phyloP scores from a whole-genome alignment of 306 rosid genomes.

The Corylus americana region DNA sequence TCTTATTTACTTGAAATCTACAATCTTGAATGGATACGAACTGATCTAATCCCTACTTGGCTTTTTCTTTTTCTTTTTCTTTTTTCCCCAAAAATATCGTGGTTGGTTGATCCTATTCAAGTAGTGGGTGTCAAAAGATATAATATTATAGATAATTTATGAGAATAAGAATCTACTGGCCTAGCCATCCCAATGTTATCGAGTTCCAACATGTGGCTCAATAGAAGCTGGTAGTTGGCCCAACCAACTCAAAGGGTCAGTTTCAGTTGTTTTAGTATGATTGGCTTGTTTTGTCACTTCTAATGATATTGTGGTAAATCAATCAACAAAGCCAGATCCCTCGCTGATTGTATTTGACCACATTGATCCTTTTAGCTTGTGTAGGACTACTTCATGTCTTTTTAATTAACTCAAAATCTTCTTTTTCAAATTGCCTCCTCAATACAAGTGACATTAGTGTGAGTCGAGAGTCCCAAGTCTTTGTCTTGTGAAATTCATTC shows the following conservation, averaged over 20 bases:
- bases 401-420: neutral
- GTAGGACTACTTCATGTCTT: neutral
- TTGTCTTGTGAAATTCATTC: neutral
- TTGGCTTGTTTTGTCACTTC: neutral
- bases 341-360: neutral
- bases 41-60: neutral
- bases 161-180: neutral
- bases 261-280: neutral
- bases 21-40: neutral
- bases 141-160: neutral
- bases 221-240: neutral
- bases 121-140: neutral
- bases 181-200: neutral
- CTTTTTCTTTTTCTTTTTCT: too few species aligned
- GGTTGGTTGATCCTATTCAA: neutral
- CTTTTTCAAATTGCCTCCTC: neutral
- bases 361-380: neutral
- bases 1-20: neutral
- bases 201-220: neutral
- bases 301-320: neutral
- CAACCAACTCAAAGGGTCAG: neutral
- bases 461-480: neutral
- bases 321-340: neutral
- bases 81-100: neutral
- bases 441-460: neutral